Conservation (phyloP, 2,329 filamentous ascomycete genomes). For the Cladosporium sp. region DNA sequence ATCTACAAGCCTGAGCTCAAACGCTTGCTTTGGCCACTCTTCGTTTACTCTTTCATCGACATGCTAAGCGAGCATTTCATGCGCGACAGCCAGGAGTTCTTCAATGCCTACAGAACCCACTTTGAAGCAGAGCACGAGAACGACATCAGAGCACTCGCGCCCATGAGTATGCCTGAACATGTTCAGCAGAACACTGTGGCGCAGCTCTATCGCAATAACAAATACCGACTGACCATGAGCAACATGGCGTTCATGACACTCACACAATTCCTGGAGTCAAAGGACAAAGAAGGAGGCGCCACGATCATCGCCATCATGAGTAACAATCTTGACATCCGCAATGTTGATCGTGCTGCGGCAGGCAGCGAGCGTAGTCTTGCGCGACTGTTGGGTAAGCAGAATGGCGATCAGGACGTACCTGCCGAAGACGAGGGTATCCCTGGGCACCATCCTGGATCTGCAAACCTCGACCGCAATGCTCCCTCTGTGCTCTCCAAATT, state of each 20-base stretch:
- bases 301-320: slow-evolving; percentile 72
- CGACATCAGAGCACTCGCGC: slow-evolving; percentile 70
- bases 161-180: slow-evolving; percentile 73
- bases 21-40: slow-evolving; percentile 86
- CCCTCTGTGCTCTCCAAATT: slow-evolving; percentile 58
- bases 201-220: slow-evolving; percentile 77
- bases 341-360: slow-evolving; percentile 52
- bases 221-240: slow-evolving; percentile 87
- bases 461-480: slow-evolving; percentile 55
- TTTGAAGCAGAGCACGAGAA: slow-evolving; percentile 78
- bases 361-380: slow-evolving; percentile 58
- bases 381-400: slow-evolving; percentile 53
- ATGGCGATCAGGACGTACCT: slow-evolving; percentile 54
- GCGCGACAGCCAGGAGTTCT: slow-evolving; percentile 69
- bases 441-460: slow-evolving; percentile 62
- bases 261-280: slow-evolving; percentile 84
- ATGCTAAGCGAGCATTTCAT: slow-evolving; percentile 68
- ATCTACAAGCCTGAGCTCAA: slow-evolving; percentile 92
- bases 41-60: slow-evolving; percentile 87
- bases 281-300: slow-evolving; percentile 72
- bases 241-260: slow-evolving; percentile 76
- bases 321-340: slow-evolving; percentile 55
- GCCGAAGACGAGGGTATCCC: slow-evolving; percentile 66
- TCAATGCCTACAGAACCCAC: slow-evolving; percentile 60
- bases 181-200: slow-evolving; percentile 71